Evolutionary conservation across 768 basidiomycete genomes (phyloP), one percentile per base, ranked within the genome.

Genomic region (Clitopilus hobsonii): DNA sequence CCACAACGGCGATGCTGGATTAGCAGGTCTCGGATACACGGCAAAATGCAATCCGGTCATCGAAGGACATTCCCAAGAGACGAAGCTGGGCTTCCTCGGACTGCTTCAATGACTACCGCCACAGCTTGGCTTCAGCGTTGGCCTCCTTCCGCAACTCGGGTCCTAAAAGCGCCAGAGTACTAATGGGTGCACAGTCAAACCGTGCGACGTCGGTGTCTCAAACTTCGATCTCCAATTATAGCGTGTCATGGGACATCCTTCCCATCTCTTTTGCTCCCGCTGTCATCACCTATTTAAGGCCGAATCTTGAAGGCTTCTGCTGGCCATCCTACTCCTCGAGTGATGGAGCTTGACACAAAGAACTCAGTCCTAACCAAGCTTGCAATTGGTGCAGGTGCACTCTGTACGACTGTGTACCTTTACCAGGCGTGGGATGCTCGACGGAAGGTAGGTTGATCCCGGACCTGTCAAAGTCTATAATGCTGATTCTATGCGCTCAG

Each of bases 381-480:
- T 45, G 41, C 41, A 20, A 23, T 23, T 45, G 41, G 41, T 20
- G 41, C 22, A 3, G 41, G 41, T 20, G 18, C 22, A 4, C 41
- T 45, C 10, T 45, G 22, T 23, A 20, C 22, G 4, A 20, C 14
- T 2, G 4, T 45, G 3, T 11, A 45, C 18, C 18, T 45, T 16
- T 45, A 45, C 41, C 41, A 20, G 22, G 41, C 41, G n/a, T 45
- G 16, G 41, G 41, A 18, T 45, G 22, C 41, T 45, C 16, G 18
- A 20, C 22, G 18, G 73, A 1, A 66, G 74, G 55, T 76, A 77
- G 59, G 62, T 74, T 8, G 69, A 7, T 32, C 8, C 30, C 7
- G 16, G 16, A 32, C 30, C 30, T 32, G 16, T 16, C 30, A 7
- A 7, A 32, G 30, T 10, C 16, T 18, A 3, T 23, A 45, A 49